Evolutionary conservation across 2,329 filamentous ascomycete genomes (phyloP), one percentile per base, ranked within the genome.

Genomic region (Hyphodiscus sp.): DNA sequence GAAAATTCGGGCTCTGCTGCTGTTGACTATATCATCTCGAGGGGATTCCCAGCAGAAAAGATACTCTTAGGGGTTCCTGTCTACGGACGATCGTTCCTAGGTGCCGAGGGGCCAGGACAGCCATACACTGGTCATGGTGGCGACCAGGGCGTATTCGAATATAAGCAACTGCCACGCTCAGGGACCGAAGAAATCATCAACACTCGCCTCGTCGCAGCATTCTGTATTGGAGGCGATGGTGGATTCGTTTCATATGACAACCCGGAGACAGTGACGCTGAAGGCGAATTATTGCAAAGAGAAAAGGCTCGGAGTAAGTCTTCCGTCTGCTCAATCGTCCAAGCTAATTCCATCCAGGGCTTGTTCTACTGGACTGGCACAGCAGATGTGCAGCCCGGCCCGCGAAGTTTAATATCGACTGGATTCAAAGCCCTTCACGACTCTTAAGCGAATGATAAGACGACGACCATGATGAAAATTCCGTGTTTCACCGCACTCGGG

Each of bases 301-400:
- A 84, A 85, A 62, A 79, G 80, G 26, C 73, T 94, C 18, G 88
- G 84, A 26, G 79, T 82, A 56, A 55, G 65, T 59, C 19, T n/a
- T 19, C 20, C 20, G 47, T 38, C 10, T 41, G n/a, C 20, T 44
- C 23, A 19, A 18, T 26, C 23, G n/a, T 67, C 68, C 7, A 16
- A 76, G 75, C 30, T 19, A 26, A 49, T 56, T 45, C 23, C 16
- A 33, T 49, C 26, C 45, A 83, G 80, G 89, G 89, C 0, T 70
- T 94, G 9, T 92, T 91, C 68, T 94, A 91, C 69, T 91, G 86
- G 86, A 83, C 86, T 50, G 86, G 83, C n/a, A 85, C 86, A 15
- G 82, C 80, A 2, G 89, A 94, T 71, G 78, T 79, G 26, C 74
- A 71, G 60, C 76, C 81, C 50, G 76, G 74, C 56, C 76, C 78